These are phyloP conservation scores for Hortaea werneckii DNA, from an alignment of 2,329 filamentous ascomycete species.

Conservation along the genomic window DNA sequence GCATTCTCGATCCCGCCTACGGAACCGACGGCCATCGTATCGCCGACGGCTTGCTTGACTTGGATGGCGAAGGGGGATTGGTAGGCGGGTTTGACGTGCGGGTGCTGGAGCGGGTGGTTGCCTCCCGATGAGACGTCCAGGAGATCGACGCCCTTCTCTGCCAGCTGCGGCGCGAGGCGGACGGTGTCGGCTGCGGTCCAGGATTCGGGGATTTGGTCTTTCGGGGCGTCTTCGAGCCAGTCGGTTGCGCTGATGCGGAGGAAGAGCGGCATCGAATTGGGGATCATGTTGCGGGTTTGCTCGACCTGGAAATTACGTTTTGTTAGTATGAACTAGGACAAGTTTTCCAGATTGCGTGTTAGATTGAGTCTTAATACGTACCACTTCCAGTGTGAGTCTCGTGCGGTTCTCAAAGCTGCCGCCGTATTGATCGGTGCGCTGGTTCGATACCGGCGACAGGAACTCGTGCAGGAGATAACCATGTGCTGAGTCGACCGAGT, in stretches of 20 bases:
- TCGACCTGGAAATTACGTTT: conserved; percentile 34
- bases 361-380: conserved; percentile 1
- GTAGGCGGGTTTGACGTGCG: conserved; percentile 54
- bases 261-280: conserved; percentile 59
- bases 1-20: conserved; percentile 66
- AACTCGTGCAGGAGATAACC: conserved; percentile 38
- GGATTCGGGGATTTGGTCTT: conserved; percentile 42
- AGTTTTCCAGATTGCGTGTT: not conserved
- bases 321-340: too few relatives aligned
- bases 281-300: conserved; percentile 51
- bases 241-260: conserved; percentile 65
- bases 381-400: conserved; percentile 56
- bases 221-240: conserved; percentile 55
- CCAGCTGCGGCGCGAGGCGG: conserved; percentile 55
- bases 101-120: conserved; percentile 49
- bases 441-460: conserved; percentile 32
- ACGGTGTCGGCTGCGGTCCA: conserved; percentile 60
- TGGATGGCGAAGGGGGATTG: conserved; percentile 63
- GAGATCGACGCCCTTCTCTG: conserved; percentile 65
- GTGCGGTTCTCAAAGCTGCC: conserved; percentile 35
- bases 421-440: conserved; percentile 35
- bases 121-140: conserved; percentile 74
- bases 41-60: conserved; percentile 66
- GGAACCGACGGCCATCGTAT: conserved; percentile 57
- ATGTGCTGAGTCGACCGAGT: conserved; percentile 51